Conservation (phyloP, 768 basidiomycete species). For the Pulveroboletus sp. region DNA sequence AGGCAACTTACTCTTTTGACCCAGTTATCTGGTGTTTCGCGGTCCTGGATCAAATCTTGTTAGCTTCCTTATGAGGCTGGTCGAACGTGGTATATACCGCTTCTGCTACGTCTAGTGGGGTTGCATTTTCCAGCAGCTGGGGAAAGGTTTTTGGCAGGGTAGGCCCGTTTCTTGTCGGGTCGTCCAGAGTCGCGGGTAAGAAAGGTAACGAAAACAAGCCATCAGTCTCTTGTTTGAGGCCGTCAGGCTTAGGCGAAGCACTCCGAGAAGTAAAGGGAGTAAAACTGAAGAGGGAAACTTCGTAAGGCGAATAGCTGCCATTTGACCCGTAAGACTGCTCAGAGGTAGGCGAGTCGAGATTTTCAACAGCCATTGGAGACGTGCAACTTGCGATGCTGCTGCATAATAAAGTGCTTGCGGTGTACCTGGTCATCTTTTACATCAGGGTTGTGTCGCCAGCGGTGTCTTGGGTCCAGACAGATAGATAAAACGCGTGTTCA, state of each 20-base stretch:
- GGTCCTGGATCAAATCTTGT: constrained; percentile 21
- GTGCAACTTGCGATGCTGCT: too few species aligned
- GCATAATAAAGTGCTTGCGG: too few species aligned
- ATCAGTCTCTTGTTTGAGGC: not conserved
- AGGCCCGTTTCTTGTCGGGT: constrained; percentile 21
- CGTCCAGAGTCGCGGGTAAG: constrained; percentile 14
- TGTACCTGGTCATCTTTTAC: too few species aligned
- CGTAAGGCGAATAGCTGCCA: constrained; percentile 6
- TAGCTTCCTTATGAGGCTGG: not conserved
- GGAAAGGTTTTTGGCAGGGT: constrained; percentile 21
- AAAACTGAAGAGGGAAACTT: constrained; percentile 7
- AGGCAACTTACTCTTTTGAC: constrained; percentile 28
- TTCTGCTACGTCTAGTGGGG: constrained; percentile 20
- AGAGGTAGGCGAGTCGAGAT: constrained; percentile 1
- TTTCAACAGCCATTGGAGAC: constrained; percentile 5
- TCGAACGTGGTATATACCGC: constrained; percentile 12
- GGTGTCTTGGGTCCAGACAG: too few species aligned
- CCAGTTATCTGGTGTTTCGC: constrained; percentile 41
- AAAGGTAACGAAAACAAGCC: constrained; percentile 15
- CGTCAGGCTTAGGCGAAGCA: constrained; percentile 3
- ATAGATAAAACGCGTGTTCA: too few species aligned
- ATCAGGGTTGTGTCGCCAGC: too few species aligned
- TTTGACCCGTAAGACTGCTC: constrained; percentile 1
- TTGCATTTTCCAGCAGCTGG: constrained; percentile 21
- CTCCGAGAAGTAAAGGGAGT: constrained; percentile 8